Conservation (phyloP, 148 eudicot genomes). For the Camellia granthamiana region DNA sequence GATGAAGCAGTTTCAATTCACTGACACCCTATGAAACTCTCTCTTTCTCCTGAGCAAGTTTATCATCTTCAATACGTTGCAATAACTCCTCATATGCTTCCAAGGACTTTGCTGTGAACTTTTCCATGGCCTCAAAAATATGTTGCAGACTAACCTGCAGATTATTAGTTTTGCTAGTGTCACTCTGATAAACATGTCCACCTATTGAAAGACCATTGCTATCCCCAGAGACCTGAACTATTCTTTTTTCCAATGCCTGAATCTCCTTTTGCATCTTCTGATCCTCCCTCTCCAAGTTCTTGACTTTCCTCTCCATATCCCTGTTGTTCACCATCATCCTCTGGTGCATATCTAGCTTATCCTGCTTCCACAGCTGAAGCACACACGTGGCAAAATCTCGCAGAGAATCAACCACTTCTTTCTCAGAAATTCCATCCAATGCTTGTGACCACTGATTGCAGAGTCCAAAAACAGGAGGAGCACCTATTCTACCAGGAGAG, state of each 20-base stretch:
- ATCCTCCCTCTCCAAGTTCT: slow-evolving; percentile 74
- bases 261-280: slow-evolving; percentile 75
- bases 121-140: slow-evolving; percentile 83
- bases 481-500: slow-evolving; percentile 90
- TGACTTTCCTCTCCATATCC: slow-evolving; percentile 69
- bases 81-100: slow-evolving; percentile 77
- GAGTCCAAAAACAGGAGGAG: slow-evolving; percentile 79
- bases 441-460: slow-evolving; percentile 92
- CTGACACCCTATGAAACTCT: slow-evolving; percentile 35
- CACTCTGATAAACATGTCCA: slow-evolving; percentile 72
- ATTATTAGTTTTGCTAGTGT: slow-evolving; percentile 64
- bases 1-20: slow-evolving; percentile 10
- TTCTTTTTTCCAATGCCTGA: slow-evolving; percentile 69
- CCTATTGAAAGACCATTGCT: slow-evolving; percentile 42
- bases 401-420: slow-evolving; percentile 76
- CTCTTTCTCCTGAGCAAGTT: slow-evolving; percentile 35
- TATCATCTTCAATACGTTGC: slow-evolving; percentile 69
- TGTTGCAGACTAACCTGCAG: slow-evolving; percentile 61
- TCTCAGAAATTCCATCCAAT: slow-evolving; percentile 75
- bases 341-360: slow-evolving; percentile 66
- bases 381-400: slow-evolving; percentile 58
- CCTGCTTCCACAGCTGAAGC: slow-evolving; percentile 72
- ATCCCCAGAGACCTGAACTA: slow-evolving; percentile 45
- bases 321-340: slow-evolving; percentile 53
- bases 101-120: slow-evolving; percentile 56